Evolutionary conservation across 2,329 filamentous ascomycete genomes (phyloP), one percentile per base, ranked within the genome.

Genomic region (Microcyclospora tardicrescens): DNA sequence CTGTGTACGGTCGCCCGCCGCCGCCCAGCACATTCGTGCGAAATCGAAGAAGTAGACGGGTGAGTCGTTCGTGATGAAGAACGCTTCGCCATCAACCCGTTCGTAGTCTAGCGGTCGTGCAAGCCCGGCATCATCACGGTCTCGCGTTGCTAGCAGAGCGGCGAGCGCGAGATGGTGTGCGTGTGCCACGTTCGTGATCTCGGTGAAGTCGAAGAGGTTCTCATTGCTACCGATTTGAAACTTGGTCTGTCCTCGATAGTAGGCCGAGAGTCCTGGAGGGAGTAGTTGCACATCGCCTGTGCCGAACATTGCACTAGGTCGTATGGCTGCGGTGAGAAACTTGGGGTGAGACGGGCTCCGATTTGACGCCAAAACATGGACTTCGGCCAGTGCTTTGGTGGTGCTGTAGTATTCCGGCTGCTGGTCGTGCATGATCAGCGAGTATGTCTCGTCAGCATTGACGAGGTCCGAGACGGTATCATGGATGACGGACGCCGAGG

Each of bases 191-290:
- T 72, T 73, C 31, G 60, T 66, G 33, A 69, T 64, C 46, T 71
- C 71, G 29, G 67, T 69, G 44, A 68, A 71, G 52, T 73, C 69
- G 56, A 69, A 72, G 2, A 71, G 55, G 49, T 73, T 72, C 40
- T 65, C 60, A 50, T 72, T 71, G 14, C 58, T 51, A 37, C 69
- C 69, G 35, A 73, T 57, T 44, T 72, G 68, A 44, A 66, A 64
- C 48, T 65, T 68, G 41, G 61, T 65, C 51, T 69, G 66, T 29
- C 67, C 64, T 37, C 60, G 60, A 48, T 59, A 60, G 49, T 64
- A 67, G 1, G 62, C 65, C n/a, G 46, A 53, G 16, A 69, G 49
- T 38, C 67, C 61, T 33, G 61, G 60, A 5, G 66, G 66, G 14
- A 68, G 59, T 16, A 64, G 41, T 45, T 68, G 59, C 15, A 67